phyloP scores from a whole-genome alignment of 768 basidiomycete species.

The Amanita pseudoporphyria region DNA sequence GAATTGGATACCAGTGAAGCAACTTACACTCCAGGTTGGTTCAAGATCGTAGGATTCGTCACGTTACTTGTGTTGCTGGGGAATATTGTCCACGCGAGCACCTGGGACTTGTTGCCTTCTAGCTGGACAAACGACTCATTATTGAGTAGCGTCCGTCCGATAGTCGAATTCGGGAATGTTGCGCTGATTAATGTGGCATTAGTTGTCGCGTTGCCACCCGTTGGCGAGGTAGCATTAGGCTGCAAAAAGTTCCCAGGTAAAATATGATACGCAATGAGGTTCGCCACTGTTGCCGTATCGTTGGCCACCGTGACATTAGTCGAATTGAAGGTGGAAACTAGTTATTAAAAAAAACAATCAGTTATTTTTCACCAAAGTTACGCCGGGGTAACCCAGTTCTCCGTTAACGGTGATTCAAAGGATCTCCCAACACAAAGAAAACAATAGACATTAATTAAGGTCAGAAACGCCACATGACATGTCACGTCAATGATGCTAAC shows the following conservation, averaged over 20 bases:
- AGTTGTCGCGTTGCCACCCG: slow-evolving; percentile 1
- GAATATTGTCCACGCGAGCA: slow-evolving; percentile 33
- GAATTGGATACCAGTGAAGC: neutral
- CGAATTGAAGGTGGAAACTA: slow-evolving; percentile 5
- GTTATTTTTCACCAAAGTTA: too few relatives aligned
- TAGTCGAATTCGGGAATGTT: slow-evolving; percentile 44
- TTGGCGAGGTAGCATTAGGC: slow-evolving; percentile 6
- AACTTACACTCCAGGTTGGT: slow-evolving; percentile 22
- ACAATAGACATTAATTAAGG: neutral
- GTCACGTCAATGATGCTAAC: neutral
- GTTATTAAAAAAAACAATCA: neutral
- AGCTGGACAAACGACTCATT: slow-evolving; percentile 37
- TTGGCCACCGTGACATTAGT: neutral
- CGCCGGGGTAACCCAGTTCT: too few relatives aligned
- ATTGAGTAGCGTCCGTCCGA: slow-evolving; percentile 57
- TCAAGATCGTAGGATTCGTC: slow-evolving; percentile 25
- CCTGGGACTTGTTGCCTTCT: slow-evolving; percentile 51
- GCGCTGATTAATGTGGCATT: slow-evolving; percentile 24
- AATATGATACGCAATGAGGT: slow-evolving; percentile 10
- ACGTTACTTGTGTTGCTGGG: neutral
- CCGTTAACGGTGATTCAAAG: too few relatives aligned
- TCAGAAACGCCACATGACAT: neutral
- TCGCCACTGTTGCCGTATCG: slow-evolving; percentile 1
- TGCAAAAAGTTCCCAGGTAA: slow-evolving; percentile 6
- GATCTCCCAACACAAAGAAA: too few relatives aligned